Evolutionary conservation across 257 asterid genomes (phyloP), one percentile per base, ranked within the genome.

Genomic region (Rhazya stricta): DNA sequence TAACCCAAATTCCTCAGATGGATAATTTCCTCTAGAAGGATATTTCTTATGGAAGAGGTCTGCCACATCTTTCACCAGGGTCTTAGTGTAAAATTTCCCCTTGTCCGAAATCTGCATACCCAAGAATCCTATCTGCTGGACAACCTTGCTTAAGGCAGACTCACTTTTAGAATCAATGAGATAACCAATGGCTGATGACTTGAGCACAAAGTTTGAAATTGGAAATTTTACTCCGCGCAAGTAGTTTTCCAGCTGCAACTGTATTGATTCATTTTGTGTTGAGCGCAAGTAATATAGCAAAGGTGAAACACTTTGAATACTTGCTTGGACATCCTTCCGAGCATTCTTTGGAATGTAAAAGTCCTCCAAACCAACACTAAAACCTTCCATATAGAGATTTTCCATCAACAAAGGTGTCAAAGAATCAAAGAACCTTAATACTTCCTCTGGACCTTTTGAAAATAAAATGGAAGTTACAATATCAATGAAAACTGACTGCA

Each of bases 351-450:
- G 85, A 57, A 92, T 76, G 77, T 76, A 92, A 70, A 95, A 79
- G 71, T 95, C 99, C 70, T 86, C 87, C 82, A 95, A 74, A 74
- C 93, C 84, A 48, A 95, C 87, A 79, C 96, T 92, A 79, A 88
- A 95, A 36, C 99, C 99, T 63, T 91, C 83, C 4, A 87, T 72
- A 78, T 80, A 81, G 50, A 95, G 87, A 85, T 79, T 82, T 63
- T 95, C 99, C 99, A 95, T 95, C 69, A 93, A 75, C 70, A 95
- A 68, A 30, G 98, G 96, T 53, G 91, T 97, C 69, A 95, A 27
- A n/a, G 89, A 82, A 77, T 92, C 84, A 69, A 92, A 92, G 81
- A 92, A 92, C 61, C 82, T 76, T 70, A 92, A 53, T 27, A 95
- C 98, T 82, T 91, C 96, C 71, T 80, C 83, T 6, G 98, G 97